Evolutionary conservation across 2,329 filamentous ascomycete genomes (phyloP), one percentile per base, ranked within the genome.

Genomic region (Aspergillus latus): DNA sequence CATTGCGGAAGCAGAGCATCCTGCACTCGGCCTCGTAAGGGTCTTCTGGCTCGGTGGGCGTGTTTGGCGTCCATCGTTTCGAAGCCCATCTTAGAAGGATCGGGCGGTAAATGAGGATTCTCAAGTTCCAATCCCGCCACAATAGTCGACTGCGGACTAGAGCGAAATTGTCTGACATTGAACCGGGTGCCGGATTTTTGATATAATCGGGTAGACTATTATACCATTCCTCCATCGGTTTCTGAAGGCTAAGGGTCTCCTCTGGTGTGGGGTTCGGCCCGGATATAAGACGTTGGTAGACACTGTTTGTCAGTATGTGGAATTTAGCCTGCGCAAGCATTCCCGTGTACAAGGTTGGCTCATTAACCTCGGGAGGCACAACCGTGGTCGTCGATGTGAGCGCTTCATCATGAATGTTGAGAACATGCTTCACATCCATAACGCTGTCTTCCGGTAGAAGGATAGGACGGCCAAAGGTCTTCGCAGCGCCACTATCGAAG

Each of bases 391-490:
- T 64, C 28, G 71, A 58, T 4, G 70, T 72, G n/a, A 77, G 64
- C 5, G 69, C 66, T 42, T 72, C 70, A 56, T 79, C 76, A 45
- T 76, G 73, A 9, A 79, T 72, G 56, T 79, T 79, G 21, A 76
- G 61, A 26, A 77, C 76, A 29, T 77, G 66, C 36, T 74, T 73
- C 13, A 74, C 73, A 51, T 80, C 77, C 62, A 79, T 74, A 13
- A 74, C 72, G 43, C 72, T 73, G 11, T 76, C 72, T 39, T 74
- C 72, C 3, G 78, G 78, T 52, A 77, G 72, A 16, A 76, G 70
- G 49, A 80, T 71, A 0, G 79, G 79, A 34, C 79, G 73, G 21
- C 77, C 77, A 59, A 80, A 80, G 0, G 79, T 81, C 50, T 81
- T 77, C 26, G 76, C 75, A 11, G 78, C 79, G n/a, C 79, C 79